Base-by-base conservation (phyloP, 148 eudicot species). In the Silene latifolia region DNA sequence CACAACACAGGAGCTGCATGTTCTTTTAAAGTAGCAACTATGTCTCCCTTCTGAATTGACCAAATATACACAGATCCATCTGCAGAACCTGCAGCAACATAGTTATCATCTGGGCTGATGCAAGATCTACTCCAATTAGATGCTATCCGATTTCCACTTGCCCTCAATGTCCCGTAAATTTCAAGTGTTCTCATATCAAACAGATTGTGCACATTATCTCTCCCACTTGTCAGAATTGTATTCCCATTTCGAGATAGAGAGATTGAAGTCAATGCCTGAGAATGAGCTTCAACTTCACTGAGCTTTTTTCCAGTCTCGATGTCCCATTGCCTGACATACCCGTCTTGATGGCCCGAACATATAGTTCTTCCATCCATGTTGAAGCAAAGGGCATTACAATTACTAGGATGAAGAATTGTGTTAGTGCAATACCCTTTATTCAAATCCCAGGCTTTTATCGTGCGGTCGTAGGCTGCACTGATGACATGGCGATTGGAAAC, bases 61-160 rank as follows among this genome's bases (percentile, higher is more conserved):
- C 98, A 95, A 54, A 95, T 76, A 72, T 82, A 81, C 17, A 95
- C 88, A 3, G 93, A 87, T 15, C 98, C 98, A 79, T 95, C 97
- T 9, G 86, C 89, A n/a, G 97, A 92, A 35, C 98, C 98, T 69
- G 97, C 90, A 69, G 98, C 96, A 58, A 95, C 96, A 63, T 90
- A 89, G 74, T 80, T 87, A 71, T 92, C 93, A 76, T 95, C 98
- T 3, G 98, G 86, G 62, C 98, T 95, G 25, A 94, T 82, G 78
- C 96, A 95, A 0, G 98, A 95, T 69, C 98, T 75, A 81, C 98
- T 95, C 98, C 98, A 95, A 67, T 92, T 95, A 39, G 97, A 87
- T 21, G 98, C 93, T 66, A 95, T 81, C 73, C 92, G 79, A 76
- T 79, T 89, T 64, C 90, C 98, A 64, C 81, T 86, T 4, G 88